phyloP scores from a whole-genome alignment of 805 yeast species.

The Wickerhamomyces xylosicus region DNA sequence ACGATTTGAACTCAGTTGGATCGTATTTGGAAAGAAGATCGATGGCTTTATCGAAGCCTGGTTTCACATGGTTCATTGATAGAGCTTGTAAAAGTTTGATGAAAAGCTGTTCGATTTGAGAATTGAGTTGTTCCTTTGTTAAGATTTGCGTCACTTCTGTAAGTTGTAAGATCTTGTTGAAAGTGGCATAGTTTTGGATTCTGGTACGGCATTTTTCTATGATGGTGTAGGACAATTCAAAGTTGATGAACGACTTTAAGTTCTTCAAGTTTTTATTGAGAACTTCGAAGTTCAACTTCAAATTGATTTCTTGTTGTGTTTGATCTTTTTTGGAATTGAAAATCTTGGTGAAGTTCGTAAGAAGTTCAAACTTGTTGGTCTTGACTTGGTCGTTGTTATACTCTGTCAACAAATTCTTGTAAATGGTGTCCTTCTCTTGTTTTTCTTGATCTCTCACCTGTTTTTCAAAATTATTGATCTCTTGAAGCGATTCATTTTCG shows the following conservation, averaged over 20 bases:
- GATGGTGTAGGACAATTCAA: constrained; percentile 67
- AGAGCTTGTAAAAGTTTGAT: constrained; percentile 52
- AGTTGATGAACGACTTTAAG: constrained; percentile 65
- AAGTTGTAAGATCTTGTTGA: constrained; percentile 22
- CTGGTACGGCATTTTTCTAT: constrained; percentile 59
- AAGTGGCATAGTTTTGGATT: constrained; percentile 45
- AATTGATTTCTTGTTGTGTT: constrained; percentile 32
- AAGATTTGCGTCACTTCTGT: constrained; percentile 17
- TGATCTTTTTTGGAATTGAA: constrained; percentile 30
- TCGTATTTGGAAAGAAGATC: constrained; percentile 59
- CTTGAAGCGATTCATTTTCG: constrained; percentile 16
- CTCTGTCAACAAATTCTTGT: constrained; percentile 29
- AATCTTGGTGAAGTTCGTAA: constrained; percentile 55
- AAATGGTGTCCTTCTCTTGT: constrained; percentile 30
- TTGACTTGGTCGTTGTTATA: constrained; percentile 23
- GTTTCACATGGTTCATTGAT: constrained; percentile 65
- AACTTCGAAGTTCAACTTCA: constrained; percentile 74
- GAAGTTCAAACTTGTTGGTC: constrained; percentile 40
- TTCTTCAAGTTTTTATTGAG: constrained; percentile 66
- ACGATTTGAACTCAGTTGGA: constrained; percentile 34
- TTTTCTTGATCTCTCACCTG: constrained; percentile 22
- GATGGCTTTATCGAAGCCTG: constrained; percentile 79
- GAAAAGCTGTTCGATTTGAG: constrained; percentile 53
- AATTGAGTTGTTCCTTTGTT: constrained; percentile 16
- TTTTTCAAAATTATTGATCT: constrained; percentile 18